Percentiles rank a stretch among this genome's conserved stretches.
Evolutionary conservation across 441 rosid species (phyloP).

Genomic region (Corymbia calophylla): DNA sequence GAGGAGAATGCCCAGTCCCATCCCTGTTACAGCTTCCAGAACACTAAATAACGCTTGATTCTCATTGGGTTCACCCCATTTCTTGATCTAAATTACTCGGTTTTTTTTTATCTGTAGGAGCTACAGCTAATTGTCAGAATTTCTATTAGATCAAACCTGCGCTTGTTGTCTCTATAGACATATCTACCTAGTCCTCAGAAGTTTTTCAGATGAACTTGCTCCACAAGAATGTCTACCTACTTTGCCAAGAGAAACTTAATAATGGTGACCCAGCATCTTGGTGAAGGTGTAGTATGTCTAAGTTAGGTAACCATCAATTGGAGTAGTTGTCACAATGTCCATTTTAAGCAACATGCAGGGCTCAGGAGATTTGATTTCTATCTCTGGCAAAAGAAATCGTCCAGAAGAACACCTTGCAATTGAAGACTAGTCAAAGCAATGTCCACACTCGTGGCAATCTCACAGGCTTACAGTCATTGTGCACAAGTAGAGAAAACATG

Average conservation of each 20-base stretch:
- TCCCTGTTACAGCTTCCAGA: not conserved
- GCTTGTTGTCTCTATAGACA: not conserved
- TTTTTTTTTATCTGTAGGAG: not conserved
- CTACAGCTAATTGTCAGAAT: not conserved
- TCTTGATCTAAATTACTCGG: not conserved
- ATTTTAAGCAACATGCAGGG: not conserved
- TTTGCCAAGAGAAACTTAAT: not conserved
- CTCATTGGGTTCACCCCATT: not conserved
- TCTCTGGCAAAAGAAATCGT: not conserved
- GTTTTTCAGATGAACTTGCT: not conserved
- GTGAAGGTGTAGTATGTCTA: not conserved
- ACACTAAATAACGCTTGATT: not conserved
- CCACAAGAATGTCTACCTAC: not conserved
- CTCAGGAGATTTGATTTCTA: not conserved
- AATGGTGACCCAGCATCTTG: not conserved
- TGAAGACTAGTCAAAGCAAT: not conserved
- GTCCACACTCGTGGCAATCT: not conserved
- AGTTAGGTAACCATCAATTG: not conserved
- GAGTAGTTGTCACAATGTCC: not conserved
- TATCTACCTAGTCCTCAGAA: not conserved
- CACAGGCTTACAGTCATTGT: not conserved
- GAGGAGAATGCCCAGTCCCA: not conserved
- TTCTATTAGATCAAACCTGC: not conserved
- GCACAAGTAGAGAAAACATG: not conserved
- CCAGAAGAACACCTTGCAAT: not conserved